Base-by-base conservation (phyloP, 768 basidiomycete species). In the Calocybe cyanea region DNA sequence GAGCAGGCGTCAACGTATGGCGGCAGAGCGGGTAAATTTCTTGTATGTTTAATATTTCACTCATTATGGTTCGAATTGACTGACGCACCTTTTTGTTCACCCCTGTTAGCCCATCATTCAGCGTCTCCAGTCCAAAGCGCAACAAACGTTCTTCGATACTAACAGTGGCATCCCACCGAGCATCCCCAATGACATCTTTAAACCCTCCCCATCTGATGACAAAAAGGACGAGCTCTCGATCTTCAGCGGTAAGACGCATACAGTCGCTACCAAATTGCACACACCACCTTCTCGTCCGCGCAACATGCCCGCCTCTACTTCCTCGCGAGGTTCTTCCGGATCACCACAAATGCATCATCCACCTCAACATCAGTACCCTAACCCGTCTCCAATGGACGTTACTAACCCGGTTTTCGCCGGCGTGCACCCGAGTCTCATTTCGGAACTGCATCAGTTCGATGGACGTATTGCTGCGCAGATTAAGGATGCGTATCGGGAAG, bases 181-280 rank as follows among this genome's bases (percentile, higher is more conserved):
- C 38, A 65, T 71, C 40, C 72, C 70, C 13, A 72, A 71, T 51
- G 80, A 84, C 62, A 83, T 84, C 21, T 86, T 87, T 61, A 66
- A 71, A 17, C 67, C 75, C 7, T 76, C 80, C 0, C 51, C 64
- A 10, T 50, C 60, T 9, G 63, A 66, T 19, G 75, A 73, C 31
- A 62, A 66, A n/a, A 74, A 80, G 45, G 86, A 88, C 57, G 85
- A 87, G 56, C 63, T 89, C 18, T 76, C 79, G 5, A 85, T 88
- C 19, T 88, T 88, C 60, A 79, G 84, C 39, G 87, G 87, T n/a
- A 77, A 80, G 55, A 86, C 80, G 8, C 77, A 84, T 49, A 84
- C 78, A 0, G 67, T 87, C 18, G 66, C 69, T 7, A 81, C 78
- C 0, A 78, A 76, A 46, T 56, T 67, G 4, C 53, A 58, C 6